Evolutionary conservation across 2,329 filamentous ascomycete species (phyloP).

Genomic region (Hypomyces perniciosus): DNA sequence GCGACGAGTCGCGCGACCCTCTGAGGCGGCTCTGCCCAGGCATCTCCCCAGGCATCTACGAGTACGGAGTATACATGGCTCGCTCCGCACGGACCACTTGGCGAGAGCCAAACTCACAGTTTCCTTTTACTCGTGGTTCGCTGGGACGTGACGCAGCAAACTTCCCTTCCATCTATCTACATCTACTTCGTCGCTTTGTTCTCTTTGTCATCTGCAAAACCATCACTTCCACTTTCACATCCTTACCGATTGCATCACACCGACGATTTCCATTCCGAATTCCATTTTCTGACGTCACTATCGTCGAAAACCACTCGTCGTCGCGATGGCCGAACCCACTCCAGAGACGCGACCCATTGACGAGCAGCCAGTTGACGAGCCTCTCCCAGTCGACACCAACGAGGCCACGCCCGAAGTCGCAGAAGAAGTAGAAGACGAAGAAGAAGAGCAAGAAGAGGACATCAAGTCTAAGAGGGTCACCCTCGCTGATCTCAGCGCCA

Average conservation of each 20-base stretch:
- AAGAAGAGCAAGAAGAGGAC: slow-evolving; percentile 35
- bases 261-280: background rate
- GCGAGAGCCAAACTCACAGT: no score
- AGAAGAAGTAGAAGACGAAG: slow-evolving; percentile 14
- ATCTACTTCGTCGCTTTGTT: no score
- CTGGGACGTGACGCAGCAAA: no score
- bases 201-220: background rate
- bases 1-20: no score
- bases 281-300: background rate
- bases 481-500: slow-evolving; percentile 71
- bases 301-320: background rate
- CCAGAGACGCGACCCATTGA: slow-evolving; percentile 17
- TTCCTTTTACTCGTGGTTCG: no score
- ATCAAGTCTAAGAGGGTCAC: slow-evolving; percentile 53
- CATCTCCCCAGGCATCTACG: no score
- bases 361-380: slow-evolving; percentile 22
- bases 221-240: background rate
- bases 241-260: no score
- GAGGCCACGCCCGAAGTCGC: background rate
- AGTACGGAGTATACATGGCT: no score
- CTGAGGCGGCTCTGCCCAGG: no score
- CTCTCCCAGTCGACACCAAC: slow-evolving; percentile 15
- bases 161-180: no score
- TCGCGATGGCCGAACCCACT: slow-evolving; percentile 18
- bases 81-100: no score